Evolutionary conservation across 805 yeast genomes (phyloP), one percentile per base, ranked within the genome.

Genomic region (Candida fluviatilis): DNA sequence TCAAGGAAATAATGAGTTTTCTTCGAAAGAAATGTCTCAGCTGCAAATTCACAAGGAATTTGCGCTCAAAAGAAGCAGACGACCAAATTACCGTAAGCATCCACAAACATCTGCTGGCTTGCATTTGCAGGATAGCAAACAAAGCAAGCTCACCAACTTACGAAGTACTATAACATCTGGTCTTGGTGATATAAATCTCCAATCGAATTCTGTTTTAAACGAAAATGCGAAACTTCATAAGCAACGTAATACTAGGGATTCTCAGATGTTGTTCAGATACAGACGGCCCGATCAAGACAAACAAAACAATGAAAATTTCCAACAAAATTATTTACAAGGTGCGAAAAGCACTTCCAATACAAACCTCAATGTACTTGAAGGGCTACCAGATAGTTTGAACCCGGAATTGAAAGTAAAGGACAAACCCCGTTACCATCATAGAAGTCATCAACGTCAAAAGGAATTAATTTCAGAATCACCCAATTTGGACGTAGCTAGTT

Each of bases 51-150:
- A 42, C 36, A 41, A 47, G 4, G 58, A 52, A 31, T 59, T 64
- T 46, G 47, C 67, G 2, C 53, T 67, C 41, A 56, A 57, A 30
- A 49, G 74, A 39, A 58, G 67, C 39, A 61, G 73, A 41, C 52
- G 74, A 33, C 55, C 62, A 2, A 70, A 66, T 43, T 66, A 67
- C 48, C 47, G 68, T 19, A 67, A 66, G 33, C 58, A 51, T 25
- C 38, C 51, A 8, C 36, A 41, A 5, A n/a, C 36, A 8, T 34
- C 49, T 2, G 18, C 43, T 28, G 28, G 34, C 23, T 24, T 6
- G 14, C 26, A 26, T 26, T 14, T 29, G 18, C 31, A 32, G 11
- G 18, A 38, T 13, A 37, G 35, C 7, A 25, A 33, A 15, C 40
- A 34, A 14, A 23, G 33, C 12, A 31, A 33, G 11, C 40, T 13